Conservation (phyloP, 2,329 filamentous ascomycete genomes). For the Arthrobotrys iridis region DNA sequence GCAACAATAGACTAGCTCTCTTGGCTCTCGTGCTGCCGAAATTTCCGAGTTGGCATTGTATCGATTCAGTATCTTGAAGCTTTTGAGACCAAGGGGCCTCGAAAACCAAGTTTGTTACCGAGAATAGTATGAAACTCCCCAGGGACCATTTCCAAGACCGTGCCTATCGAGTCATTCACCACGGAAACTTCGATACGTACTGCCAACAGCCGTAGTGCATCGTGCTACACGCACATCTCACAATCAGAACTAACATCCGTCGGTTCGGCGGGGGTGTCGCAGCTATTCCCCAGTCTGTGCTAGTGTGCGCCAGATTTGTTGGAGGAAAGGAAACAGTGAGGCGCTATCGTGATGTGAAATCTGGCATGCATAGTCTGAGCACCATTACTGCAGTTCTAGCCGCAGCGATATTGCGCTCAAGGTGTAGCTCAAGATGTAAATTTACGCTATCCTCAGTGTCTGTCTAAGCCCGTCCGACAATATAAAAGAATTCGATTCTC, state of each 20-base stretch:
- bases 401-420: background rate
- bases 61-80: slow-evolving; percentile 18
- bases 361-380: slow-evolving; percentile 28
- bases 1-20: slow-evolving; percentile 49
- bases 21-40: background rate
- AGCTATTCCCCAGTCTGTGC: slow-evolving; percentile 15
- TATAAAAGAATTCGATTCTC: slow-evolving; percentile 7
- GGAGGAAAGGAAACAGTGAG: slow-evolving; percentile 20
- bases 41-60: slow-evolving; percentile 26
- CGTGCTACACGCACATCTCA: background rate
- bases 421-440: background rate
- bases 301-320: slow-evolving; percentile 43
- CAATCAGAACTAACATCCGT: background rate
- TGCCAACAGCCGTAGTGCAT: background rate
- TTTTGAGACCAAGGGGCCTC: slow-evolving; percentile 39
- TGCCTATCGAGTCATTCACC: background rate
- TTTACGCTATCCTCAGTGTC: background rate
- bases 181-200: background rate
- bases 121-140: slow-evolving; percentile 41
- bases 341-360: background rate
- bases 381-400: slow-evolving; percentile 10
- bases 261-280: slow-evolving; percentile 15
- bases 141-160: slow-evolving; percentile 18
- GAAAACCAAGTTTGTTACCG: slow-evolving; percentile 6
- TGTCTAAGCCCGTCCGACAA: slow-evolving; percentile 1